Conservation (phyloP, 164 flowering plant species). For the Stephania yunnanensis region DNA sequence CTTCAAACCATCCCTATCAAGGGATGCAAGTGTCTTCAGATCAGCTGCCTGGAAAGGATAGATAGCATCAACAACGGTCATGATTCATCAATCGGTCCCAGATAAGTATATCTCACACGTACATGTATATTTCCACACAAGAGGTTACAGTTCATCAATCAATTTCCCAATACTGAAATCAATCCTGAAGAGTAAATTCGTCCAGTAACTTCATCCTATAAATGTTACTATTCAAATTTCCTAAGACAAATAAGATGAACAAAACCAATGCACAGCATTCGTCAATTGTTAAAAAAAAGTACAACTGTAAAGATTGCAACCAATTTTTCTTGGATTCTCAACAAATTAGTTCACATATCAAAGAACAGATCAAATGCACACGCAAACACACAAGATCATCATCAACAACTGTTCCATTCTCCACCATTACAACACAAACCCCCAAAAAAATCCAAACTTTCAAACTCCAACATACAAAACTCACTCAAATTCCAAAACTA, state of each 20-base stretch:
- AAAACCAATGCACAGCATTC: neutral
- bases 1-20: constrained; percentile 81
- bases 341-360: too few relatives aligned
- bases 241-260: neutral
- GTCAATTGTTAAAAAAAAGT: too few relatives aligned
- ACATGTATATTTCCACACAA: neutral
- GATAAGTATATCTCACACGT: neutral
- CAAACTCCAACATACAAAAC: neutral
- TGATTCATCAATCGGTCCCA: too few relatives aligned
- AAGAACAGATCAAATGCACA: too few relatives aligned
- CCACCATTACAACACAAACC: neutral
- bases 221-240: too few relatives aligned
- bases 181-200: too few relatives aligned
- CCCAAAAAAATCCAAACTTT: neutral
- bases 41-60: constrained; percentile 70
- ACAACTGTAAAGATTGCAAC: too few relatives aligned
- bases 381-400: neutral
- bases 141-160: neutral
- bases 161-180: neutral
- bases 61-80: neutral
- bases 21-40: constrained; percentile 69
- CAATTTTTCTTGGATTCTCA: too few relatives aligned
- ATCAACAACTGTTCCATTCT: neutral
- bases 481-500: neutral
- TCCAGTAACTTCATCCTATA: too few relatives aligned